Evolutionary conservation across 164 flowering plant genomes (phyloP).

Genomic region (Platanus orientalis): DNA sequence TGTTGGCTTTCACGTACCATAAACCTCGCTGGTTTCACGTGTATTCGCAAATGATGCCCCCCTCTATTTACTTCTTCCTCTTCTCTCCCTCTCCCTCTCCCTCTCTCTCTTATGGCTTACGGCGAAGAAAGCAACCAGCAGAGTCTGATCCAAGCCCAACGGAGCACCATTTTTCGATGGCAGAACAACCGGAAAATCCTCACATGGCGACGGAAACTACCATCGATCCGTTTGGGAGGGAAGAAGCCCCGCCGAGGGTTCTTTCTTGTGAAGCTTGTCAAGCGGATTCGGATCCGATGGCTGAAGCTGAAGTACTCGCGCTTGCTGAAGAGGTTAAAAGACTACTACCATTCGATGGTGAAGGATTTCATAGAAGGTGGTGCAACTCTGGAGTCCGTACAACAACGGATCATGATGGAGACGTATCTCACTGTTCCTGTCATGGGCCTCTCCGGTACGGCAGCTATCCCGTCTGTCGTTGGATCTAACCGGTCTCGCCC

Average conservation of each 20-base stretch:
- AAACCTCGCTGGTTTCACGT: too few relatives aligned
- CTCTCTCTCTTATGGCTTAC: too few relatives aligned
- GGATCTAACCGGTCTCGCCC: too few relatives aligned
- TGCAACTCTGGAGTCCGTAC: slow-evolving; percentile 31
- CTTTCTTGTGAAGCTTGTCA: slow-evolving; percentile 16
- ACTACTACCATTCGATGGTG: slow-evolving; percentile 28
- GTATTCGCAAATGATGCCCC: background rate
- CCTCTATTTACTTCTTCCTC: background rate
- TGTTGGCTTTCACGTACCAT: too few relatives aligned
- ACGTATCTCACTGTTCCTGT: slow-evolving; percentile 37
- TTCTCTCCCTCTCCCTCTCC: slow-evolving; percentile 1
- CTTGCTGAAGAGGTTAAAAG: slow-evolving; percentile 45
- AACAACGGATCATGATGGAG: slow-evolving; percentile 35
- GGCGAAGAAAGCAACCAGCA: slow-evolving; percentile 2
- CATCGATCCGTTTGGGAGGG: slow-evolving; percentile 41
- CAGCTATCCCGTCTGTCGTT: background rate
- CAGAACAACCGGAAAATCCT: slow-evolving; percentile 11
- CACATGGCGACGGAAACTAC: slow-evolving; percentile 27
- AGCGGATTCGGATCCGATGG: slow-evolving; percentile 36
- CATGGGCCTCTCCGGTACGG: slow-evolving; percentile 29
- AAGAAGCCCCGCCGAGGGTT: slow-evolving; percentile 20
- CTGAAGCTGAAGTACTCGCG: slow-evolving; percentile 29
- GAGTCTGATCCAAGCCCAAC: background rate
- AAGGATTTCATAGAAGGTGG: slow-evolving; percentile 45
- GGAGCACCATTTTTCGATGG: slow-evolving; percentile 17